Evolutionary conservation across 352 stramenopile genomes (phyloP), one percentile per base, ranked within the genome.

Genomic region (Pythium aquatile): DNA sequence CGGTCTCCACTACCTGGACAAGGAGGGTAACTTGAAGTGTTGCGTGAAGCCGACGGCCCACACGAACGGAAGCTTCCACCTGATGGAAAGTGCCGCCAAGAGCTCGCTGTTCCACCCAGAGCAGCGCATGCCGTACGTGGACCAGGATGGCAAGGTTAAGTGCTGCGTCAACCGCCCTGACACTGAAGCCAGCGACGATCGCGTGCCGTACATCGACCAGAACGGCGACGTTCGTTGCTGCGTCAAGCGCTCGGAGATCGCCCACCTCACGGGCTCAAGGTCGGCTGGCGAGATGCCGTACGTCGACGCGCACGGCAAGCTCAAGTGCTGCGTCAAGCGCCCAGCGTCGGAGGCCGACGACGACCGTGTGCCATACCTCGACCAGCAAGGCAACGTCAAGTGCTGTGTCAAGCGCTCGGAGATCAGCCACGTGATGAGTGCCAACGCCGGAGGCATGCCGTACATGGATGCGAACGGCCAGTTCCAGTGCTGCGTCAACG

Each of bases 141-240:
- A 55, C 48, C 20, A 26, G n/a, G 29, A 55, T 30, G 48, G 48
- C 48, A 32, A 55, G 48, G 24, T 55, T 5, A 35, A 55, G 26
- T 55, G 48, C 48, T 55, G 48, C 48, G 4, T 55, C 48, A 55
- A 44, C 20, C 29, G 52, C 28, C 26, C 26, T 5, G 5, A 17
- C 10, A 51, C 14, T n/a, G 20, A 60, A 33, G 54, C 35, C 9
- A 14, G 14, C 28, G 46, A 57, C 6, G 35, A 58, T 9, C 47
- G 58, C 49, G 37, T 28, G 48, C 58, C 58, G 33, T 65, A 65
- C 58, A 52, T 65, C 10, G 58, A 65, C 33, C 47, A 58, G 48
- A 5, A 65, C 58, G 58, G 58, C 58, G 58, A 65, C 48, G 14
- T 65, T 35, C 47, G 58, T 47, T 65, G 58, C 58, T 65, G 59